Base-by-base conservation (phyloP, 257 asterid species). In the Lithospermum erythrorhizon region DNA sequence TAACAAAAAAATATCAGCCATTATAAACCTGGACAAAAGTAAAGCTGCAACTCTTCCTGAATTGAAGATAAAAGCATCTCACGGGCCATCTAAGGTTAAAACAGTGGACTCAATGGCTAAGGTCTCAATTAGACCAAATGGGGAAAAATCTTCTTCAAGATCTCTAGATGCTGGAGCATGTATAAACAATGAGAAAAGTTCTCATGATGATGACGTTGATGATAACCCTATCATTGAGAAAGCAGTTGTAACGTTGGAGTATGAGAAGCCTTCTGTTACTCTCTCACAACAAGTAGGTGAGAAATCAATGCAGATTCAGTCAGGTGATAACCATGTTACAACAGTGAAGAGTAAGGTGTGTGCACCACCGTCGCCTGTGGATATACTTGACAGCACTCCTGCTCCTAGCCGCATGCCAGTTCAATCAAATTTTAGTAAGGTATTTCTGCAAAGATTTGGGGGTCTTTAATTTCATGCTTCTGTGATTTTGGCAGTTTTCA, bases 31-130 rank as follows among this genome's bases (percentile, higher is more conserved):
- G 65, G 95, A 86, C 76, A 79, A 73, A 76, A 86, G 81, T 70
- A 86, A 84, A 75, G 86, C 85, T 65, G 95, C 84, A 61, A 77
- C 94, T 72, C 86, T 86, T 68, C 94, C 97, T 48, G 94, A 81
- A 74, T 83, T 84, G 78, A 89, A 86, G 79, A 82, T 81, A 70
- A 87, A 78, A 78, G 71, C 84, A 51, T 61, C 79, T 19, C 82
- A 72, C 65, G 71, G 75, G 7, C 77, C 64, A 25, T 66, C 79
- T 53, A 74, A 62, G 66, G 56, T 61, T 15, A 61, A 57, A 65
- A 83, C 65, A 53, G 72, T 61, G 16, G 71, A 63, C 65, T 67
- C 78, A 63, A 66, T 68, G 15, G 72, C 35, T 20, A 71, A 76
- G 68, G 75, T 66, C 2, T 65, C 68, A 21, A 66, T 57, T 60